These are phyloP conservation scores for Aspergillus nidulans DNA, from an alignment of 495 filamentous ascomycete species.

Conservation along the genomic window DNA sequence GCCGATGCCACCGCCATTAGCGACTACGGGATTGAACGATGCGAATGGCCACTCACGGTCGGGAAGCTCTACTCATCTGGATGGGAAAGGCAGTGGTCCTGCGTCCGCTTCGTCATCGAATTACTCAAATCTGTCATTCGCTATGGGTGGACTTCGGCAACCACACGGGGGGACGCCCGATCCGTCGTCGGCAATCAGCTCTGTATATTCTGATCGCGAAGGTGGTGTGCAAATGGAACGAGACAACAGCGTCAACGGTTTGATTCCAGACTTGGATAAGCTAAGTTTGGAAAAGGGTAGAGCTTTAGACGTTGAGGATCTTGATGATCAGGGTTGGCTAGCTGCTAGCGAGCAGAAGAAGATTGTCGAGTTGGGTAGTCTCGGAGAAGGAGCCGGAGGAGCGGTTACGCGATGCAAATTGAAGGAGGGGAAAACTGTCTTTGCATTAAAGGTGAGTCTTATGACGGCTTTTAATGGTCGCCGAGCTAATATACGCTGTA, in stretches of 20 bases:
- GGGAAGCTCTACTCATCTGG: slow-evolving; percentile 68
- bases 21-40: slow-evolving; percentile 60
- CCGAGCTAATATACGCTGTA: not conserved
- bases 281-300: slow-evolving; percentile 73
- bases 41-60: slow-evolving; percentile 71
- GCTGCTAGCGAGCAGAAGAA: slow-evolving; percentile 84
- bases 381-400: slow-evolving; percentile 94
- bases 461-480: not conserved
- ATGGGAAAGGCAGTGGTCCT: slow-evolving; percentile 68
- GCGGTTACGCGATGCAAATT: slow-evolving; percentile 89
- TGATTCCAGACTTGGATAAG: slow-evolving; percentile 70
- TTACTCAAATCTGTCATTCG: slow-evolving; percentile 71
- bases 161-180: slow-evolving; percentile 67
- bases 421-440: slow-evolving; percentile 86
- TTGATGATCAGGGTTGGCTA: slow-evolving; percentile 93
- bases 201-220: slow-evolving; percentile 72
- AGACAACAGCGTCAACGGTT: slow-evolving; percentile 61
- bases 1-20: slow-evolving; percentile 46
- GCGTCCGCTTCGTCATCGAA: slow-evolving; percentile 80
- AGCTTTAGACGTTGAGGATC: slow-evolving; percentile 81
- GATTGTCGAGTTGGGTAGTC: slow-evolving; percentile 80
- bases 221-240: slow-evolving; percentile 66
- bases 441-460: slow-evolving; percentile 82
- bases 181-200: slow-evolving; percentile 81
- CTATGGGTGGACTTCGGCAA: slow-evolving; percentile 57